Base-by-base conservation (phyloP, 164 flowering plant species). In the Piper longum region DNA sequence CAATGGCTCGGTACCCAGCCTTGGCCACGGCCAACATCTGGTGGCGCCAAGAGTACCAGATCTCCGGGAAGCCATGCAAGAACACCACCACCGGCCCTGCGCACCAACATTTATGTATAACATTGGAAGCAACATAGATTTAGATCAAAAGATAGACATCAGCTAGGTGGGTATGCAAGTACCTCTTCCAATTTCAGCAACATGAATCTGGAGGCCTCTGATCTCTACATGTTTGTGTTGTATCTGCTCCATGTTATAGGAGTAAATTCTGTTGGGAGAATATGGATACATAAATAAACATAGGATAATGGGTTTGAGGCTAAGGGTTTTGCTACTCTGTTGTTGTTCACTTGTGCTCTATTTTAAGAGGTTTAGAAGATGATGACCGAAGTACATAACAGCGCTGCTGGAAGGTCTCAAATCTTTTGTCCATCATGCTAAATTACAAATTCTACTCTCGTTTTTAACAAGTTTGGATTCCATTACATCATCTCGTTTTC, bases 31-130 rank as follows among this genome's bases (percentile, higher is more conserved):
- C 85, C 3, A 83, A 36, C 86, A 86, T 82, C 67, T 86, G 88
- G 70, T 83, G 76, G 66, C 88, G 57, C 91, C 85, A 86, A 17
- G 91, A 73, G 68, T 83, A 82, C 79, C 77, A 73, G 16, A 77
- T 76, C 69, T 79, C 84, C 5, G 87, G 82, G 69, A 80, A 80
- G 11, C 85, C 85, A 62, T 81, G 85, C 67, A 81, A 60, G 75
- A 78, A 78, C 12, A 81, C 57, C 65, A 81, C 80, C 3, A 58
- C 79, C 70, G 13, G 69, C 61, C 68, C 68, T 66, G 63, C 61
- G 58, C 2, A 9, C 12, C 52, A 48, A 48, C 52, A 62, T 6
- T 26, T 26, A 26, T 26, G 36, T 26, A 26, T 52, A 16, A 18
- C 2, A 8, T 4, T 16, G 52, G 43, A 14, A 43, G 42, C 16